These are phyloP conservation scores for Candolleomyces eurysporus DNA, from an alignment of 768 basidiomycete genomes.

Conservation along the genomic window DNA sequence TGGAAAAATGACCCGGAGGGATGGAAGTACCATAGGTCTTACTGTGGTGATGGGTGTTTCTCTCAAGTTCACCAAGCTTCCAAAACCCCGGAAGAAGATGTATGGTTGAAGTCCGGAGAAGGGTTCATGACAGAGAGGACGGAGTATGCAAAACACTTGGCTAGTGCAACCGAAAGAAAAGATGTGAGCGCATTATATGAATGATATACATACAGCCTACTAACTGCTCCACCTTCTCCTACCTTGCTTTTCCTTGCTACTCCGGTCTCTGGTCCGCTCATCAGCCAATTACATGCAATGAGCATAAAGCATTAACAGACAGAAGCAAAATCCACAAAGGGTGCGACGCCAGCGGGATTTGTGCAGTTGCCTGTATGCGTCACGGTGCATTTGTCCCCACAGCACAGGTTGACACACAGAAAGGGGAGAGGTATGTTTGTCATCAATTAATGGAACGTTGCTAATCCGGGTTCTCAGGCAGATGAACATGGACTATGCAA, in stretches of 20 bases:
- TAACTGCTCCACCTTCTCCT: no score
- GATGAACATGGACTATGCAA: constrained; percentile 22
- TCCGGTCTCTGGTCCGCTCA: not conserved
- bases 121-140: constrained; percentile 9
- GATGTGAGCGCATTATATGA: not conserved
- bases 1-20: constrained; percentile 9
- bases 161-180: not conserved
- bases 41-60: constrained; percentile 14
- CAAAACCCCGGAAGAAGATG: constrained; percentile 12
- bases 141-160: constrained; percentile 5
- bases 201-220: not conserved
- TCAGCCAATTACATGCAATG: constrained; percentile 2
- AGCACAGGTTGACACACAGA: constrained; percentile 21
- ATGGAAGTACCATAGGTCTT: not conserved
- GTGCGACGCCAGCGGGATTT: constrained; percentile 13
- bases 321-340: not conserved
- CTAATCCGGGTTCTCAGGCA: constrained; percentile 10
- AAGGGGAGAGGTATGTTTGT: constrained; percentile 14
- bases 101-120: constrained; percentile 10
- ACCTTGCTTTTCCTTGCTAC: not conserved
- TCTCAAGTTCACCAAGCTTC: constrained; percentile 10
- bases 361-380: constrained; percentile 14
- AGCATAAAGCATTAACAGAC: constrained; percentile 6
- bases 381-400: constrained; percentile 19
- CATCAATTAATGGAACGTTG: no score